Conservation (phyloP, 176 grass and related monocot species). For the Avena sativa region DNA sequence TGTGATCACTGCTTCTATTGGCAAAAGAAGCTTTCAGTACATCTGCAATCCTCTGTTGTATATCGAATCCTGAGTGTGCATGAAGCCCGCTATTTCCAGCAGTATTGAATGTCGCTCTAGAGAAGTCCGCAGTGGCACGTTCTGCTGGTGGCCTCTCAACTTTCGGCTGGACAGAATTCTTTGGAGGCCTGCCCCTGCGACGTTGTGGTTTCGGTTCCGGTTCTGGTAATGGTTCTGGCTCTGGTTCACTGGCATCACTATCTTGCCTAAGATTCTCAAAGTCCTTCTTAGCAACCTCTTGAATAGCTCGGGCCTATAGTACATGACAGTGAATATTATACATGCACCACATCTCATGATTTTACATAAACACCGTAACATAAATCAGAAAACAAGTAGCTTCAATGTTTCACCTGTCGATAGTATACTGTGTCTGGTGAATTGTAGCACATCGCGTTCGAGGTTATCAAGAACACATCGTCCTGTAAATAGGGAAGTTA, state of each 20-base stretch:
- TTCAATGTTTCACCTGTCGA: slow-evolving; percentile 66
- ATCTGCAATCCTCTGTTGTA: slow-evolving; percentile 56
- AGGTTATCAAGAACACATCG: slow-evolving; percentile 83
- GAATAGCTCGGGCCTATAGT: slow-evolving; percentile 80
- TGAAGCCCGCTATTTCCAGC: slow-evolving; percentile 54
- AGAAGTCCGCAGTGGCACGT: slow-evolving; percentile 53
- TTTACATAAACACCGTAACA: slow-evolving; percentile 6
- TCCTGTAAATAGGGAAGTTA: slow-evolving; percentile 65
- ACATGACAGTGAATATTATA: slow-evolving; percentile 29
- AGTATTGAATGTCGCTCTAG: slow-evolving; percentile 56
- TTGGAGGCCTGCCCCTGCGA: slow-evolving; percentile 83
- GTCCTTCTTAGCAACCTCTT: slow-evolving; percentile 98
- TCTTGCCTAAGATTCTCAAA: slow-evolving; percentile 96
- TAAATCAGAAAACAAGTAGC: slow-evolving; percentile 9
- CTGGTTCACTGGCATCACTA: slow-evolving; percentile 83
- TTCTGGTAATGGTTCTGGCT: slow-evolving; percentile 56
- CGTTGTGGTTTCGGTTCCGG: slow-evolving; percentile 69
- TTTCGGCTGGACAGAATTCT: slow-evolving; percentile 64
- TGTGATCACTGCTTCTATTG: slow-evolving; percentile 57
- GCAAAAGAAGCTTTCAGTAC: slow-evolving; percentile 62
- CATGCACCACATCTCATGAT: slow-evolving; percentile 6
- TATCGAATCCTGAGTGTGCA: slow-evolving; percentile 48
- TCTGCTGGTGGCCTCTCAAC: slow-evolving; percentile 67
- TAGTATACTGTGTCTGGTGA: slow-evolving; percentile 92
- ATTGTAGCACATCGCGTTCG: slow-evolving; percentile 97